These are phyloP conservation scores for Aspergillus ostianus DNA, from an alignment of 495 filamentous ascomycete genomes.

Conservation along the genomic window DNA sequence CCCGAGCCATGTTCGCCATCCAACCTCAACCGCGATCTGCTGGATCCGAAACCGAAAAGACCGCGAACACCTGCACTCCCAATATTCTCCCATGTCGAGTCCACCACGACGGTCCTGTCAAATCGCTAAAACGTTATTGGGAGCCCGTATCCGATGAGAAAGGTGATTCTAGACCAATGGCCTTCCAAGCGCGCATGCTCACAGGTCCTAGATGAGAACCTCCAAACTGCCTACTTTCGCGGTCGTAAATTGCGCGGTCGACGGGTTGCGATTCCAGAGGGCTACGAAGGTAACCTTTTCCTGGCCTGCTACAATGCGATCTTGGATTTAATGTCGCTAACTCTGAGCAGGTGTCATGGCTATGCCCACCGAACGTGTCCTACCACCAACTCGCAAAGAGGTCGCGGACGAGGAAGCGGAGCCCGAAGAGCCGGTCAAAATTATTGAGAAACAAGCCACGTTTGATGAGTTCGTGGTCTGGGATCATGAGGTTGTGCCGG, in stretches of 20 bases:
- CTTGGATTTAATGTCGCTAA: no score
- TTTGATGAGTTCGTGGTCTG: constrained; percentile 82
- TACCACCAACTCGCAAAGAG: constrained; percentile 19
- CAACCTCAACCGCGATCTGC: constrained; percentile 27
- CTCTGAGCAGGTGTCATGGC: constrained; percentile 38
- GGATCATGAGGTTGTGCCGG: constrained; percentile 73
- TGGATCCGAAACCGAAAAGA: constrained; percentile 14
- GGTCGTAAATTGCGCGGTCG: constrained; percentile 78
- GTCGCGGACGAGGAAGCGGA: constrained; percentile 35
- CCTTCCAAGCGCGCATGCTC: background rate
- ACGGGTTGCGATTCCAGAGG: constrained; percentile 63
- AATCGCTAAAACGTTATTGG: constrained; percentile 72
- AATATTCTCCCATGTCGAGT: constrained; percentile 85
- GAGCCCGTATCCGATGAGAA: constrained; percentile 45
- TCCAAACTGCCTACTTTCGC: constrained; percentile 68
- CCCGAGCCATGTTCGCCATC: constrained; percentile 38
- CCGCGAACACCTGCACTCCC: constrained; percentile 48
- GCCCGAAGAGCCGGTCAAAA: constrained; percentile 52
- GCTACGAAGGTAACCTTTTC: constrained; percentile 60
- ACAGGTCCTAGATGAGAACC: constrained; percentile 13
- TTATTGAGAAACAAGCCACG: constrained; percentile 59
- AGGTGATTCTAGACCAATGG: constrained; percentile 28
- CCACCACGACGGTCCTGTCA: constrained; percentile 71
- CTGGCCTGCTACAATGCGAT: background rate
- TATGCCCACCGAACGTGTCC: constrained; percentile 33